phyloP scores from a whole-genome alignment of 768 basidiomycete species.

The Boletellus sp. region DNA sequence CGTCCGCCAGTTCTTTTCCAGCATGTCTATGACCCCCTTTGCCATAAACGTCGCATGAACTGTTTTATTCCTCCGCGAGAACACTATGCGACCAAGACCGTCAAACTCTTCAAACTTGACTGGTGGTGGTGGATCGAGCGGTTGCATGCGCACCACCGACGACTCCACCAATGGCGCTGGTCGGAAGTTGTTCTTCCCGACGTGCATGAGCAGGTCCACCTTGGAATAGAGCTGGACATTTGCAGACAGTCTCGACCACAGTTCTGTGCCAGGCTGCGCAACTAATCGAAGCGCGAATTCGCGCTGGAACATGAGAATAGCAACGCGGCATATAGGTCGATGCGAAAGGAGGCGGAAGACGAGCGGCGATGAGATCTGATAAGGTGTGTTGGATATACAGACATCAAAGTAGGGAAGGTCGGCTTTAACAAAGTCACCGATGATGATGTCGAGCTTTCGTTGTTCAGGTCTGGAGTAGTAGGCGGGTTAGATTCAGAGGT shows the following conservation, averaged over 20 bases:
- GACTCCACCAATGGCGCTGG: slow-evolving; percentile 95
- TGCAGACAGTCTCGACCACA: slow-evolving; percentile 93
- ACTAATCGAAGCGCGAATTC: slow-evolving; percentile 94
- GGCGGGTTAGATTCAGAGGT: not conserved
- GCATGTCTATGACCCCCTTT: slow-evolving; percentile 91
- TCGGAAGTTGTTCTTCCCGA: slow-evolving; percentile 94
- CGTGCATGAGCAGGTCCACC: slow-evolving; percentile 94
- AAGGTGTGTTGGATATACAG: slow-evolving; percentile 98
- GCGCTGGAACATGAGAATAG: slow-evolving; percentile 99
- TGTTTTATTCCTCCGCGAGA: slow-evolving; percentile 87
- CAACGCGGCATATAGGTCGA: slow-evolving; percentile 87
- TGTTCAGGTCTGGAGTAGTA: slow-evolving; percentile 74
- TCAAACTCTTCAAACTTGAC: slow-evolving; percentile 98
- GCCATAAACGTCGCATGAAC: slow-evolving; percentile 88
- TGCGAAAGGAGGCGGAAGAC: slow-evolving; percentile 97
- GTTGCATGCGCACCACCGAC: slow-evolving; percentile 86
- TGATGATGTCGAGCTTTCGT: slow-evolving; percentile 88
- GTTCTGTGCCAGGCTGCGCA: slow-evolving; percentile 73
- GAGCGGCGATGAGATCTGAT: slow-evolving; percentile 97
- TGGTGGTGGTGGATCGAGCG: slow-evolving; percentile 92
- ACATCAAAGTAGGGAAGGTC: slow-evolving; percentile 98
- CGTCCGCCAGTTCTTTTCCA: slow-evolving; percentile 90
- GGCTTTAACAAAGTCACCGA: slow-evolving; percentile 98
- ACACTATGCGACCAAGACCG: slow-evolving; percentile 87
- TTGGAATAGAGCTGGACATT: slow-evolving; percentile 98